Conservation (phyloP, 2,329 filamentous ascomycete genomes). For the Sphaerostilbella broomeana region DNA sequence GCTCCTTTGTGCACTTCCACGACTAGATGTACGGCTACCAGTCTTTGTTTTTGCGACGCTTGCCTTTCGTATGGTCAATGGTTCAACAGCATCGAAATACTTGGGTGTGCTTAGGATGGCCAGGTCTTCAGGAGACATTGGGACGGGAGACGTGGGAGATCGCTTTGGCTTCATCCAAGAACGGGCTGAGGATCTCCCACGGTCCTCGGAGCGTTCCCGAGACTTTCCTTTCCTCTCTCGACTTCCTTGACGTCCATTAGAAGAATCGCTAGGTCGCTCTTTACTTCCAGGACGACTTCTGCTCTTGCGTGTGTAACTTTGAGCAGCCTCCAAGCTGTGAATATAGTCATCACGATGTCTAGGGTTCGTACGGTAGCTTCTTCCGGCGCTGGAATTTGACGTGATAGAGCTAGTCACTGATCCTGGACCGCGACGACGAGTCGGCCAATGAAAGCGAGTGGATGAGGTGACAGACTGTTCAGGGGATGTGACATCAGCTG, state of each 20-base stretch:
- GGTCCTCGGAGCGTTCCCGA: conserved; percentile 61
- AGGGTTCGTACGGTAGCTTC: conserved; percentile 43
- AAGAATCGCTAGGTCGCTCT: conserved; percentile 38
- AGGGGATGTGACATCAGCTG: conserved; percentile 49
- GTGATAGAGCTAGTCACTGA: conserved; percentile 53
- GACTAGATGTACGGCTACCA: conserved; percentile 44
- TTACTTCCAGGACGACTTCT: conserved; percentile 50
- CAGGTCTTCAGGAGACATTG: conserved; percentile 88
- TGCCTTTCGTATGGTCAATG: conserved; percentile 40
- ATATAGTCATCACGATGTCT: conserved; percentile 78
- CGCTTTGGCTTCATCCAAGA: conserved; percentile 70
- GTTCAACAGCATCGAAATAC: conserved; percentile 30
- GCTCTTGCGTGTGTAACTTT: conserved; percentile 50
- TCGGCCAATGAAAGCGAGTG: conserved; percentile 49
- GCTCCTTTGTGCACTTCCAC: conserved; percentile 41
- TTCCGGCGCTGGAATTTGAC: conserved; percentile 46
- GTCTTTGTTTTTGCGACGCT: conserved; percentile 26
- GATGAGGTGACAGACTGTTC: conserved; percentile 50
- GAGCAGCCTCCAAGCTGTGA: conserved; percentile 74
- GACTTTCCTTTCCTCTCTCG: conserved; percentile 45
- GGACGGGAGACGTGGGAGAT: conserved; percentile 85
- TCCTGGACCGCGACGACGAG: conserved; percentile 45
- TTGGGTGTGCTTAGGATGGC: conserved; percentile 52
- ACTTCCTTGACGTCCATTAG: conserved; percentile 40
- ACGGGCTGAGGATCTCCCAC: conserved; percentile 58